Base-by-base conservation (phyloP, 371 early-diverging fungal species). In the Apophysomyces trapeziformis region DNA sequence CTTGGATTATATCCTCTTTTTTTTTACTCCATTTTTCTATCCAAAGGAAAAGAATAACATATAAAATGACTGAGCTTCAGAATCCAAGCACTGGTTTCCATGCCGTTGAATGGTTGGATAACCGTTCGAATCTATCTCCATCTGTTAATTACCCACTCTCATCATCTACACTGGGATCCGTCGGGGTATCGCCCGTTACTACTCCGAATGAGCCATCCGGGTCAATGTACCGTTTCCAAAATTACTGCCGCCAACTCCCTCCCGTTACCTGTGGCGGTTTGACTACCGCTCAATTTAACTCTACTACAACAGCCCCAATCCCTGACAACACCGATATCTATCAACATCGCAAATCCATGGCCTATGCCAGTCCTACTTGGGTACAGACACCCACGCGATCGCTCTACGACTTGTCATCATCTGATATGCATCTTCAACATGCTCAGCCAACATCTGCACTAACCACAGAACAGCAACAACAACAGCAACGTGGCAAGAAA, bases 241-340 rank as follows among this genome's bases (percentile, higher is more conserved):
- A 46, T 35, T 66, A 63, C 58, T 44, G 45, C 37, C 63, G 62
- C 13, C 70, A 70, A 45, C 18, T 70, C 11, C 70, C 70, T 14
- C 70, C 70, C 26, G 66, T 70, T 60, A 70, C 54, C 54, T 50
- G 54, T 50, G 54, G 32, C 7, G 54, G 54, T 7, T 21, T 50
- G 21, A 16, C 96, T 81, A 96, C 97, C 2, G 97, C 99, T 11
- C 94, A 94, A 1, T 76, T 83, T 45, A 96, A 96, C 79, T 56
- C 63, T 18, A 56, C 63, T 39, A 26, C 36, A 26, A 54, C 38
- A 13, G 50, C 50, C 37, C 63, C 47, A 21, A 50, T 41, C 38
- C 14, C 13, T 16, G 37, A 39, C 41, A 56, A 41, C 56, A 56
- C 50, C 44, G 58, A 45, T 16, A 64, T 56, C 37, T 57, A 57